phyloP scores from a whole-genome alignment of 768 basidiomycete genomes.

The Boletus huronensis region DNA sequence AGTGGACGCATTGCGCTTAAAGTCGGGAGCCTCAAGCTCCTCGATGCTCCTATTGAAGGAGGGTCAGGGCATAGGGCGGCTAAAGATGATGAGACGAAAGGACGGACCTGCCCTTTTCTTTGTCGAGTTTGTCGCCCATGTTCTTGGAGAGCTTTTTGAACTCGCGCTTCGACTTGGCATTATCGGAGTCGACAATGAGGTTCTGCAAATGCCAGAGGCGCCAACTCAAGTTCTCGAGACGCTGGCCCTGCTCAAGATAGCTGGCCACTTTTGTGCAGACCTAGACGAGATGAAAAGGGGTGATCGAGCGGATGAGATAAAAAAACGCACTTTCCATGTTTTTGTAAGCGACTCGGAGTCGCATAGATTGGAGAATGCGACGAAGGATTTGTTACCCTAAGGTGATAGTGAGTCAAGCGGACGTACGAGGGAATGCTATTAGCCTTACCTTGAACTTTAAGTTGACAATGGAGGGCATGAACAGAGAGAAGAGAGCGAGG shows the following conservation, averaged over 20 bases:
- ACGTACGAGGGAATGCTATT: background rate
- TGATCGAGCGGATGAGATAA: conserved; percentile 2
- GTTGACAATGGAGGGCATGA: conserved; percentile 79
- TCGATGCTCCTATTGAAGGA: conserved; percentile 64
- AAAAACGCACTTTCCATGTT: conserved; percentile 76
- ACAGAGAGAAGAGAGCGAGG: background rate
- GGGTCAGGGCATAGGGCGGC: conserved; percentile 16
- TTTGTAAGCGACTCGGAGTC: conserved; percentile 82
- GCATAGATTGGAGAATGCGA: conserved; percentile 85
- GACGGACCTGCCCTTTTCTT: conserved; percentile 84
- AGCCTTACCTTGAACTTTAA: conserved; percentile 73
- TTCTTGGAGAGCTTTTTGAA: conserved; percentile 85
- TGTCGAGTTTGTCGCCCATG: conserved; percentile 91
- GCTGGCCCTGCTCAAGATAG: conserved; percentile 86
- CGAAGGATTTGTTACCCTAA: conserved; percentile 91
- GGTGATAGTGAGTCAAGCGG: conserved; percentile 7
- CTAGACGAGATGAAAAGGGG: conserved; percentile 33
- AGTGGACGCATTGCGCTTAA: conserved; percentile 72
- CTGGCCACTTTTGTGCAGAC: conserved; percentile 89
- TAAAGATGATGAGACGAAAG: background rate
- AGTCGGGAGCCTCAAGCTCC: conserved; percentile 81
- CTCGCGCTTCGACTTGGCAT: conserved; percentile 81
- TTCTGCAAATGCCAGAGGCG: conserved; percentile 90
- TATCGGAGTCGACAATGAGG: conserved; percentile 88
- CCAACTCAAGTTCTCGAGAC: conserved; percentile 91